A percentile compares a stretch with the other conserved stretches of the same genome.
phyloP scores from a whole-genome alignment of 164 flowering plant genomes.

The Chimonanthus salicifolius region DNA sequence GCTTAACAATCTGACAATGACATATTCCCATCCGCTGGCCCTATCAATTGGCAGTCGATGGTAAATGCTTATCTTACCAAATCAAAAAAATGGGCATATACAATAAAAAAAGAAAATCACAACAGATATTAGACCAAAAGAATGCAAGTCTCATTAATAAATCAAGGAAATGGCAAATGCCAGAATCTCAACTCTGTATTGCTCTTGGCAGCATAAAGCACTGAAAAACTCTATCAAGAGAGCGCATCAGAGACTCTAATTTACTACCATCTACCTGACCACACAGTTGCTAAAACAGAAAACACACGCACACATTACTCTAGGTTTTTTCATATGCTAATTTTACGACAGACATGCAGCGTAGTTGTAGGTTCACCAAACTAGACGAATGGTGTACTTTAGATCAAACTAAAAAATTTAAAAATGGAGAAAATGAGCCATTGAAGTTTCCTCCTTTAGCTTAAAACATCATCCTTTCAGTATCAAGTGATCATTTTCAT shows the following conservation, averaged over 20 bases:
- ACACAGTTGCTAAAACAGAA: background rate
- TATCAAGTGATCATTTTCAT: too few species aligned
- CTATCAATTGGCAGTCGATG: too few species aligned
- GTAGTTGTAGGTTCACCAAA: background rate
- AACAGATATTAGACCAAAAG: too few species aligned
- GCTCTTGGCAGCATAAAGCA: slow-evolving; percentile 42
- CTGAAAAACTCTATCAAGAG: slow-evolving; percentile 25
- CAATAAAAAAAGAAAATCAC: too few species aligned
- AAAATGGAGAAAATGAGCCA: background rate
- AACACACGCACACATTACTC: too few species aligned
- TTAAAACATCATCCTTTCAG: background rate
- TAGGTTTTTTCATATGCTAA: too few species aligned
- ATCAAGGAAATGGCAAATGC: slow-evolving; percentile 11
- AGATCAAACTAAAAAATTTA: background rate
- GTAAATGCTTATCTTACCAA: too few species aligned
- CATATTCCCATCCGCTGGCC: too few species aligned
- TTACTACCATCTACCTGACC: slow-evolving; percentile 22
- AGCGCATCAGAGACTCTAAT: slow-evolving; percentile 45
- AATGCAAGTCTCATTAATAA: too few species aligned
- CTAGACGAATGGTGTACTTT: too few species aligned
- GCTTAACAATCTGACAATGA: too few species aligned
- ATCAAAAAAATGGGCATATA: too few species aligned
- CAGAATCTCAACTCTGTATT: slow-evolving; percentile 31
- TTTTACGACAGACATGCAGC: background rate
- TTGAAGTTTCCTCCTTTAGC: background rate